Evolutionary conservation across 192 early-diverging fungal species (phyloP), one percentile per base, ranked within the genome.

Genomic region (Linnemannia elongata): DNA sequence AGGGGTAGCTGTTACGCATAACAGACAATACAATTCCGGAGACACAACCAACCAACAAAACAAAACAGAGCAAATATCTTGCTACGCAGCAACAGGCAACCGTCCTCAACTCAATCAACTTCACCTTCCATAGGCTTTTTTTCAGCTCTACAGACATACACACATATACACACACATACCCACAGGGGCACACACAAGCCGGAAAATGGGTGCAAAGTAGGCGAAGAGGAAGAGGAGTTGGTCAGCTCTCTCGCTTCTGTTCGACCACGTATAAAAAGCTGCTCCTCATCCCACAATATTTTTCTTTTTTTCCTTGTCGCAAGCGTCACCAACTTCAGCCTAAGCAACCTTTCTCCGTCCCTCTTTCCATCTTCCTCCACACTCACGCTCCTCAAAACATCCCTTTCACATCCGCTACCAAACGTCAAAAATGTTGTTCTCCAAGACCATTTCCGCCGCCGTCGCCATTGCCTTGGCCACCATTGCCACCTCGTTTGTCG

Each of bases 401-500:
- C 33, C 30, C 8, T 18, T 10, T 3, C 60, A 63, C 24, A 63
- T 9, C 60, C 24, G 33, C 69, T 42, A 71, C 20, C 42, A 17
- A 30, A 45, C 4, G 0, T 24, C 71, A 30, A 30, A 30, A 63
- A 78, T 78, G 76, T 30, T 68, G 38, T 70, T 78, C 60, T 47
- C 76, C 76, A 78, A 78, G 76, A 30, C 66, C 41, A 24, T 60
- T 7, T n/a, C 60, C 18, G 12, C 35, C 8, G 76, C 76, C 30
- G 60, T 66, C 9, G 76, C 76, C 76, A 45, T 78, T 8, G 30
- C 76, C 4, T 42, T 78, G 49, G 54, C 74, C 24, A 41, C 39
- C 35, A 68, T 77, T 12, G 76, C 76, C 10, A 47, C 66, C 44
- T 44, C 38, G 20, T 27, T 69, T 30, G 63, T 78, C 76, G 76